Base-by-base conservation (phyloP, 768 basidiomycete species). In the Suillus subaureus region DNA sequence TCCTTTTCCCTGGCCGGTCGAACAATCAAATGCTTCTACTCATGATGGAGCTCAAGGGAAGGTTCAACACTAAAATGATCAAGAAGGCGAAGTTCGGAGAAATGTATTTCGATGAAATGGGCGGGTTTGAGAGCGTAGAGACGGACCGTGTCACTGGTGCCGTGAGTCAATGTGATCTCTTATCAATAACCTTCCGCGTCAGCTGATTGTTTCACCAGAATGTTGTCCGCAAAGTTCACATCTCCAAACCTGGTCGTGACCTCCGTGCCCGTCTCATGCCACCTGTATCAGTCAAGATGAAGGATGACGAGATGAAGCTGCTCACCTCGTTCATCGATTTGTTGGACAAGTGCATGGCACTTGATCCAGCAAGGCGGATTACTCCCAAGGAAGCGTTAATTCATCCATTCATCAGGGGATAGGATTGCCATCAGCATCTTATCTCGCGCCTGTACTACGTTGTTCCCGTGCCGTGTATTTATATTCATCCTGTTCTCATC, bases 31-130 rank as follows among this genome's bases (percentile, higher is more conserved):
- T 99, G 97, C 82, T 99, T 23, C 83, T 95, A 63, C 87, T 93
- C 64, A 97, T 98, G 92, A 98, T 98, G 96, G 97, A 99, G 76
- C 83, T 97, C 65, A 96, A 94, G 77, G 96, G 97, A 42, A 85
- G 95, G 58, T 93, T 99, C 80, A 96, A 94, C 73, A 84, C 87
- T 68, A 95, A 94, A 79, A 89, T 94, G 88, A 91, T 99, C 77
- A 97, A 97, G 80, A 94, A 91, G 74, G 93, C 93, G 1, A 90
- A 91, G 74, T 98, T 99, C 78, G 94, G 93, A 1, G 90, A 94
- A 60, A 79, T 91, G 70, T 97, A 96, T 73, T 99, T 99, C 69
- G 96, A 99, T 72, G 96, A 97, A 60, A 89, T 92, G 82, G 89
- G 92, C 58, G 91, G 87, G 35, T 98, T 98, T 70, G 83, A 88